phyloP scores from a whole-genome alignment of 148 eudicot genomes.

The Fallopia convolvulus region DNA sequence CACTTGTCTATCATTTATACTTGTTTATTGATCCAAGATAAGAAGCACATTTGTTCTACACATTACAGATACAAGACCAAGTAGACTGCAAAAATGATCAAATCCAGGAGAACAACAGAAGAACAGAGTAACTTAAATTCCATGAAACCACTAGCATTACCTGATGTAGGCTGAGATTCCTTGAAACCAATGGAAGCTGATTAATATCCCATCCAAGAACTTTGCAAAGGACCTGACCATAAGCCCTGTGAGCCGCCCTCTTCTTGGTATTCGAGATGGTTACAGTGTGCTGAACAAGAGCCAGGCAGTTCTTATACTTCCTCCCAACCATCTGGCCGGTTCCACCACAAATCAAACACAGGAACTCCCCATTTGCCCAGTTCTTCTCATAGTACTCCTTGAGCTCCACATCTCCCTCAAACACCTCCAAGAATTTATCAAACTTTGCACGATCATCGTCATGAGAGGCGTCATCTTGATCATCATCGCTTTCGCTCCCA shows the following conservation, averaged over 20 bases:
- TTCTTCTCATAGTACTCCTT: constrained; percentile 52
- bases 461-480: constrained; percentile 10
- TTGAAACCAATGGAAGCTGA: constrained; percentile 32
- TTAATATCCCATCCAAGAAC: constrained; percentile 86
- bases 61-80: neutral
- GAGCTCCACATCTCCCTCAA: constrained; percentile 49
- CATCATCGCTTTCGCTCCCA: constrained; percentile 19
- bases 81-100: constrained; percentile 3
- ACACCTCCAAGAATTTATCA: constrained; percentile 38
- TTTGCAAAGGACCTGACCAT: constrained; percentile 60
- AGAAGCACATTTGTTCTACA: neutral
- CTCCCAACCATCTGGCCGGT: constrained; percentile 38
- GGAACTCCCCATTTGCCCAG: constrained; percentile 53
- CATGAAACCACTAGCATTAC: constrained; percentile 1
- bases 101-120: neutral
- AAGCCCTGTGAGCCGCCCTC: constrained; percentile 65
- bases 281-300: constrained; percentile 69
- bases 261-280: constrained; percentile 54
- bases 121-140: neutral
- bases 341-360: constrained; percentile 72
- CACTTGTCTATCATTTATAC: neutral
- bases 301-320: constrained; percentile 57
- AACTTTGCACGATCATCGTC: constrained; percentile 32
- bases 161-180: constrained; percentile 1
- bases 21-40: neutral